Conservation (phyloP, 306 rosid species). For the Pyrus communis region DNA sequence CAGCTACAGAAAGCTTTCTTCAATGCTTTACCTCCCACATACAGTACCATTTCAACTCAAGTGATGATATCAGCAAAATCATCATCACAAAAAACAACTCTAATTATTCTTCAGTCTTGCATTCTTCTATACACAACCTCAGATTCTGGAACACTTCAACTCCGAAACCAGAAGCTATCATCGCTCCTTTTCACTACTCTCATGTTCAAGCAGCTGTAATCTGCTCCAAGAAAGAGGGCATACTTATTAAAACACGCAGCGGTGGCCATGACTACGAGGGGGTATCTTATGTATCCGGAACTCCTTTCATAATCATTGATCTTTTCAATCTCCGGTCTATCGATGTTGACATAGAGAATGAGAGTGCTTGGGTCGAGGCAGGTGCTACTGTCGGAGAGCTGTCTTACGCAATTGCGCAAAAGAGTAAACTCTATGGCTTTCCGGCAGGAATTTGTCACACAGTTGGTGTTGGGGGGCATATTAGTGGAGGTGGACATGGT, state of each 20-base stretch:
- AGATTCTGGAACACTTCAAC: constrained; percentile 26
- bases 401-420: neutral
- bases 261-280: constrained; percentile 23
- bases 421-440: neutral
- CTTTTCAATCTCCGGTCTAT: neutral
- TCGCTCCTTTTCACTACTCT: constrained; percentile 22
- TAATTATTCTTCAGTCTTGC: constrained; percentile 21
- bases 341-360: neutral
- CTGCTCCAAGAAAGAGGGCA: neutral
- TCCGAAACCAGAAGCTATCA: constrained; percentile 37
- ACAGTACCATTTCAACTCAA: neutral
- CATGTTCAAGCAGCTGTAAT: neutral
- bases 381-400: neutral
- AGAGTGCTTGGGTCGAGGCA: neutral
- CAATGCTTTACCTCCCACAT: constrained; percentile 3
- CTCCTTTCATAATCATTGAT: neutral
- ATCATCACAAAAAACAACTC: constrained; percentile 12
- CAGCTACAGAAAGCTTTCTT: neutral
- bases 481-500: neutral
- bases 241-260: neutral
- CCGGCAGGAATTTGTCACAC: neutral
- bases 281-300: neutral
- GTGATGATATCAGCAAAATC: neutral
- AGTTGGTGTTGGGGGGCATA: neutral
- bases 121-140: constrained; percentile 32